Conservation (phyloP, 2,329 filamentous ascomycete genomes). For the Talaromyces sp. region DNA sequence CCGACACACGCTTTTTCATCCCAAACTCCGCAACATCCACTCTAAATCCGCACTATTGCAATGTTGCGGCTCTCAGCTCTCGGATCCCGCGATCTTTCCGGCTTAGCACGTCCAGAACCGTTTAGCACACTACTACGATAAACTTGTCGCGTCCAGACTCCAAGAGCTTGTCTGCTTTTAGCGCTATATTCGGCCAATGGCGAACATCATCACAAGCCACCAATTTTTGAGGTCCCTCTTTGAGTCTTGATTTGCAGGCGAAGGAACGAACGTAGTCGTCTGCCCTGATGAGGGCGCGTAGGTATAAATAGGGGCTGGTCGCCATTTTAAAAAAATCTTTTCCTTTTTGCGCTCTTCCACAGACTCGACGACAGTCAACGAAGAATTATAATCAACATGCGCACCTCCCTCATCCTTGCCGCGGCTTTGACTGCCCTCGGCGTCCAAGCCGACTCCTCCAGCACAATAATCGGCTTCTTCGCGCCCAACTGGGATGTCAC, state of each 20-base stretch:
- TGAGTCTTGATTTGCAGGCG: background rate
- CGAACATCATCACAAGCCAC: background rate
- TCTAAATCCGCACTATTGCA: background rate
- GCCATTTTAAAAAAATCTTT: background rate
- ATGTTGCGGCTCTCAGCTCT: background rate
- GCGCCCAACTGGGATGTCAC: constrained; percentile 12
- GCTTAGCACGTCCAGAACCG: background rate
- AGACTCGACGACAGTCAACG: no score
- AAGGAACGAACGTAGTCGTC: background rate
- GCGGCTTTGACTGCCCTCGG: background rate
- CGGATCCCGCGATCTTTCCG: background rate
- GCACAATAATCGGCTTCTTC: constrained; percentile 19
- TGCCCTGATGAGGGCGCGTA: background rate
- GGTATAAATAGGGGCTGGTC: background rate
- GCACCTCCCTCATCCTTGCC: background rate
- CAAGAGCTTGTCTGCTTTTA: background rate
- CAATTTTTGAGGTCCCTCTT: background rate
- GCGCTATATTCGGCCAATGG: background rate
- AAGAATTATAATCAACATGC: background rate
- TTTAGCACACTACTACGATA: background rate
- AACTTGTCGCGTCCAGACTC: background rate
- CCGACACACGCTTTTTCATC: no score
- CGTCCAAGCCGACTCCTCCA: constrained; percentile 3
- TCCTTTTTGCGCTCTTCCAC: background rate
- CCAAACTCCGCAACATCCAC: background rate